Conservation (phyloP, 208 protist genomes). For the Wallacemonas rigidus region DNA sequence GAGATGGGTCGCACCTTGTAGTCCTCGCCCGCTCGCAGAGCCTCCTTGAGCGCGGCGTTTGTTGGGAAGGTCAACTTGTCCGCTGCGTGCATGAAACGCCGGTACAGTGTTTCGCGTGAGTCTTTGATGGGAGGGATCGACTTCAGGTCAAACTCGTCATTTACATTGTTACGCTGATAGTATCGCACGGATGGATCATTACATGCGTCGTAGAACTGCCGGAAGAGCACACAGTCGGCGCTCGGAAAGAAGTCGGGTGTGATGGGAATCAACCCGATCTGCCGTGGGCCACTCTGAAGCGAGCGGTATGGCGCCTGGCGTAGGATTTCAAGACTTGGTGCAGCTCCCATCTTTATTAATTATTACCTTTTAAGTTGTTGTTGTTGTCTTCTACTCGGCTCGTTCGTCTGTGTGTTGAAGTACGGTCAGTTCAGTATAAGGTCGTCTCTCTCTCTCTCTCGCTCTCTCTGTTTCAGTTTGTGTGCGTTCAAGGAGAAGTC, state of each 20-base stretch:
- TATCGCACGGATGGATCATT: slow-evolving; percentile 69
- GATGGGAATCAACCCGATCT: slow-evolving; percentile 58
- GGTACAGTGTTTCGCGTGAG: slow-evolving; percentile 40
- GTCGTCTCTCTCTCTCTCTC: too few species aligned
- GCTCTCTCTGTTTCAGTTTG: too few species aligned
- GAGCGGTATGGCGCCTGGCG: slow-evolving; percentile 43
- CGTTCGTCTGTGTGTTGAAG: too few species aligned
- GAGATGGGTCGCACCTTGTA: slow-evolving; percentile 45
- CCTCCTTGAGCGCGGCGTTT: slow-evolving; percentile 37
- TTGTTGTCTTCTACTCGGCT: too few species aligned
- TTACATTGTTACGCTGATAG: slow-evolving; percentile 47
- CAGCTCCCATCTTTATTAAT: slow-evolving; percentile 56
- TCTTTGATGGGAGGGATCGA: slow-evolving; percentile 37
- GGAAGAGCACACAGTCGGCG: slow-evolving; percentile 48
- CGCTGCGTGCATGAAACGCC: slow-evolving; percentile 21
- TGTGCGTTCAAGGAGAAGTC: too few species aligned
- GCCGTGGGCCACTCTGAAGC: slow-evolving; percentile 26
- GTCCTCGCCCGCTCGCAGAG: slow-evolving; percentile 22
- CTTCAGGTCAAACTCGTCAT: slow-evolving; percentile 33
- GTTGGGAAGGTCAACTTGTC: slow-evolving; percentile 25
- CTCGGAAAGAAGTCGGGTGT: slow-evolving; percentile 58
- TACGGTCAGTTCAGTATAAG: too few species aligned
- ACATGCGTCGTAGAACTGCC: slow-evolving; percentile 60
- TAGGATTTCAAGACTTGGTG: slow-evolving; percentile 56
- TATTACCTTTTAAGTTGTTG: neutral